phyloP scores from a whole-genome alignment of 2,329 filamentous ascomycete species.

The Hymenoscyphus occultus region DNA sequence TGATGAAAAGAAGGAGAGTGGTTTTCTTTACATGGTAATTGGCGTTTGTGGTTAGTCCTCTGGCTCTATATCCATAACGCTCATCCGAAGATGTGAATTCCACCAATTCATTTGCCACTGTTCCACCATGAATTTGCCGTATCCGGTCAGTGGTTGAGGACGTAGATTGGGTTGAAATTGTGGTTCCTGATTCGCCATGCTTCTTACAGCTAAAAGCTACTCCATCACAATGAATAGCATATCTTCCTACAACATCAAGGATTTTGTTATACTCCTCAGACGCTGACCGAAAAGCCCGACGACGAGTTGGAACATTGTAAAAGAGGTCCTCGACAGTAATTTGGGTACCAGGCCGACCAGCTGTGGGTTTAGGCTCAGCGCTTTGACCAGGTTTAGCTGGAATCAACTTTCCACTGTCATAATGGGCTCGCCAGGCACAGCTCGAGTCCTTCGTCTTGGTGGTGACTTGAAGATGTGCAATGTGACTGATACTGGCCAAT shows the following conservation, averaged over 20 bases:
- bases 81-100: conserved; percentile 69
- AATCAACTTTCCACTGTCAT: conserved; percentile 75
- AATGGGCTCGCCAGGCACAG: conserved; percentile 87
- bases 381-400: conserved; percentile 85
- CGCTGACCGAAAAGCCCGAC: conserved; percentile 83
- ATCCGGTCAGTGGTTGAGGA: conserved; percentile 79
- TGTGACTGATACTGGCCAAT: conserved; percentile 95
- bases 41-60: conserved; percentile 82
- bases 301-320: conserved; percentile 88
- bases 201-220: conserved; percentile 98
- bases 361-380: conserved; percentile 80
- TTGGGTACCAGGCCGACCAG: conserved; percentile 85
- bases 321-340: conserved; percentile 97
- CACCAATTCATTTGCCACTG: conserved; percentile 84
- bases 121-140: conserved; percentile 80
- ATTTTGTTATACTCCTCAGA: conserved; percentile 98
- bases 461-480: conserved; percentile 91
- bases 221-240: conserved; percentile 86
- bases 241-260: conserved; percentile 87
- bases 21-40: conserved; percentile 95
- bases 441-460: conserved; percentile 87
- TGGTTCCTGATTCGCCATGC: conserved; percentile 80
- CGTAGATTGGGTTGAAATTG: conserved; percentile 72
- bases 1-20: conserved; percentile 87
- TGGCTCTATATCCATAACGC: conserved; percentile 79